These are phyloP conservation scores for Cenococcum geophilum DNA, from an alignment of 495 filamentous ascomycete species.

Conservation along the genomic window DNA sequence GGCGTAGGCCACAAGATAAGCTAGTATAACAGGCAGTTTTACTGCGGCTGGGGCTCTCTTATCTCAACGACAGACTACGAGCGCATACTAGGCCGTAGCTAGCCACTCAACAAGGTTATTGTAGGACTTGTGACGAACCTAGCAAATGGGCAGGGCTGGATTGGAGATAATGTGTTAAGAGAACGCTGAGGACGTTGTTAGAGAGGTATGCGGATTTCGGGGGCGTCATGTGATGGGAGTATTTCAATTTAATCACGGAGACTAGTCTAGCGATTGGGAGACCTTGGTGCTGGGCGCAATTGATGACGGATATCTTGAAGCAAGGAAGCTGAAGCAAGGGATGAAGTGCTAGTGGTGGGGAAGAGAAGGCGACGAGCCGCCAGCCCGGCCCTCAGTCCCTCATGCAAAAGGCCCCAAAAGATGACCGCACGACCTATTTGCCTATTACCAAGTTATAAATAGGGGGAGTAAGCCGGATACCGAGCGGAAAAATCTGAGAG, in stretches of 20 bases:
- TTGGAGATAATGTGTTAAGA: slow-evolving; percentile 27
- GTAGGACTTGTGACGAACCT: slow-evolving; percentile 67
- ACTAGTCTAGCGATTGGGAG: background rate
- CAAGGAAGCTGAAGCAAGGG: background rate
- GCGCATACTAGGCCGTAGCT: slow-evolving; percentile 56
- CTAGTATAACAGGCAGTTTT: slow-evolving; percentile 85
- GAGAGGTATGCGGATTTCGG: slow-evolving; percentile 60
- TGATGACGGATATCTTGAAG: background rate
- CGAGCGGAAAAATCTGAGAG: too few relatives aligned
- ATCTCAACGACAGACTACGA: slow-evolving; percentile 56
- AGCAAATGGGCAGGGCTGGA: slow-evolving; percentile 52
- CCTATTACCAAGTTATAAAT: too few relatives aligned
- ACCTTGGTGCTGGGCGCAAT: background rate
- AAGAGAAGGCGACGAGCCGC: too few relatives aligned
- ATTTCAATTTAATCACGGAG: slow-evolving; percentile 33
- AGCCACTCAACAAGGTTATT: slow-evolving; percentile 60
- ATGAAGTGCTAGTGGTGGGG: too few relatives aligned
- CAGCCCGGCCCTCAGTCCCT: too few relatives aligned
- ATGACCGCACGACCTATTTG: too few relatives aligned
- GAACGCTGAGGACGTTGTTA: slow-evolving; percentile 43
- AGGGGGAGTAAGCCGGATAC: too few relatives aligned
- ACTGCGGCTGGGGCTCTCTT: slow-evolving; percentile 70
- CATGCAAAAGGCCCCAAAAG: too few relatives aligned
- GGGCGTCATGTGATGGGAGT: slow-evolving; percentile 85
- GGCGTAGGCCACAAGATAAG: slow-evolving; percentile 58